A percentile compares a stretch with the other conserved stretches of the same genome.
Evolutionary conservation across 2,329 filamentous ascomycete genomes (phyloP).

Genomic region (Sporothrix dimorphospora): DNA sequence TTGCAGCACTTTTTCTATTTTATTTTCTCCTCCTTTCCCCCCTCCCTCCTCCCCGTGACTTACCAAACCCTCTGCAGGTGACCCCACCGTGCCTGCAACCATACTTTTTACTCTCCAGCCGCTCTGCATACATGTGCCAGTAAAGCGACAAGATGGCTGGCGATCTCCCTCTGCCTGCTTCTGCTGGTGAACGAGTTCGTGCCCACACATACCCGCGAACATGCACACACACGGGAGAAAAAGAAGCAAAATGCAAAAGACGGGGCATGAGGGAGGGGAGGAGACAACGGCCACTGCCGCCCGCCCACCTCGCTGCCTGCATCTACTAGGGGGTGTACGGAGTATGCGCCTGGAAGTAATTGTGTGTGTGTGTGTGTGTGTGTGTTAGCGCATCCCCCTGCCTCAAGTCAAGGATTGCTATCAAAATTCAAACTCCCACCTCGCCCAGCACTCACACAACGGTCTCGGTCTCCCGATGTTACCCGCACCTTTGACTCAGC

Average conservation of each 20-base stretch:
- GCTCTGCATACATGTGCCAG: background rate
- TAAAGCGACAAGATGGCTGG: background rate
- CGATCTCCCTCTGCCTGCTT: background rate
- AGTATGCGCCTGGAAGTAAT: background rate
- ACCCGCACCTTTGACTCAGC: background rate
- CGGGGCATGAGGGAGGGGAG: background rate
- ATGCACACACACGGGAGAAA: background rate
- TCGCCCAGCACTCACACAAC: background rate
- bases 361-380: background rate
- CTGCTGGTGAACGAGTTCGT: background rate
- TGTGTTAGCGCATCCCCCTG: background rate
- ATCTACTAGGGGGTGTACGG: background rate
- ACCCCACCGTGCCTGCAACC: conserved; percentile 2
- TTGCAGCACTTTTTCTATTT: background rate
- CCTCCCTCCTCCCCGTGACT: background rate
- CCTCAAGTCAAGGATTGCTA: background rate
- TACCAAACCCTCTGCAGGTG: background rate
- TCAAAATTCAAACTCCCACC: background rate
- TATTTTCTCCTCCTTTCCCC: background rate
- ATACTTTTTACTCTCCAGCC: background rate
- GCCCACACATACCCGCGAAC: background rate
- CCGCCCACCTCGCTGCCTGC: conserved; percentile 2
- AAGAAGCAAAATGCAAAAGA: background rate
- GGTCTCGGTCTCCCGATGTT: background rate
- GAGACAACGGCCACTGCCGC: conserved; percentile 18